phyloP scores from a whole-genome alignment of 83 land plant species.

The Diphasiastrum complanatum region DNA sequence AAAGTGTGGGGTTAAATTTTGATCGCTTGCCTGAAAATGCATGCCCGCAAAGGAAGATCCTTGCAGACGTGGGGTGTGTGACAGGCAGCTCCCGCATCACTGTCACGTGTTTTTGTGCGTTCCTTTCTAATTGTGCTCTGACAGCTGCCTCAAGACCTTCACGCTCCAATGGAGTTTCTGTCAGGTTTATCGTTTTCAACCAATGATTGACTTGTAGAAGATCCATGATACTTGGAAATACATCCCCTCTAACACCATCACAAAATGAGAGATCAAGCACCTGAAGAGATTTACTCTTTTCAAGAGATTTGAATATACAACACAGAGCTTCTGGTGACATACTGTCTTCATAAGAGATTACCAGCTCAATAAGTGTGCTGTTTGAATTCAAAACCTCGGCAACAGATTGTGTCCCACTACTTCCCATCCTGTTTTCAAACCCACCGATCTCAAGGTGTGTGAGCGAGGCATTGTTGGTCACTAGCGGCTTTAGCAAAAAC shows the following conservation, averaged over 20 bases:
- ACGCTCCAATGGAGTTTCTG: not conserved
- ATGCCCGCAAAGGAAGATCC: not conserved
- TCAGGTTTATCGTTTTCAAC: not conserved
- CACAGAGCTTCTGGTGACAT: not conserved
- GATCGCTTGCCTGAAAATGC: conserved; percentile 5
- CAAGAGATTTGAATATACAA: not conserved
- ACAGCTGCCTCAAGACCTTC: not conserved
- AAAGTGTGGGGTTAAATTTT: not conserved
- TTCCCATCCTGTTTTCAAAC: not conserved
- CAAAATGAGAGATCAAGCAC: not conserved
- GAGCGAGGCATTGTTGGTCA: too few relatives aligned
- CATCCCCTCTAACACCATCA: not conserved
- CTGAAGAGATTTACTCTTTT: not conserved
- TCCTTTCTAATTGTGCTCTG: too few relatives aligned
- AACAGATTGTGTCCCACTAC: not conserved
- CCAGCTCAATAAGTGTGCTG: not conserved
- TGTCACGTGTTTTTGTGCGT: too few relatives aligned
- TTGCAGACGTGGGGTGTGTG: not conserved
- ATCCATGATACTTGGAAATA: not conserved
- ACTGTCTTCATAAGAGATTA: not conserved
- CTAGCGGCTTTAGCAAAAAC: not conserved
- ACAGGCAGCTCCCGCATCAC: not conserved
- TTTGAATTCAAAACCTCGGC: not conserved
- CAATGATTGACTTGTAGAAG: conserved; percentile 3
- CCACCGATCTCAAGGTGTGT: too few relatives aligned